Evolutionary conservation across 2,329 filamentous ascomycete species (phyloP), one percentile per base, ranked within the genome.

Genomic region (Phaeophleospora eucalypticola): DNA sequence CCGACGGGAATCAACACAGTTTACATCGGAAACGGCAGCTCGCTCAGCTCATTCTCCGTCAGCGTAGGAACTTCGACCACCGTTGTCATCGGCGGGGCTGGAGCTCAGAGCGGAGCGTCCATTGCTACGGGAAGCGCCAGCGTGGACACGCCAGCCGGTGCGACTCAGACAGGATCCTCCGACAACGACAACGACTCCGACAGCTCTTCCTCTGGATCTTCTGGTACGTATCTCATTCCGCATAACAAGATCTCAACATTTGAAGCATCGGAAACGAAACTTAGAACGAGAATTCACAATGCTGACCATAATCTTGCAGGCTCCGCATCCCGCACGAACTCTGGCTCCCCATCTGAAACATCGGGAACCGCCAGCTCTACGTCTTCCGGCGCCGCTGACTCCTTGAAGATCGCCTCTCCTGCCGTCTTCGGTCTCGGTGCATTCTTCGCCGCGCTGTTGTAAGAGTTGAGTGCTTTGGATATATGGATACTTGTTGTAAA

Each of bases 381-480:
- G 19, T 56, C 51, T 21, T 55, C 55, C 29, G 57, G 50, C 19
- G 59, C 59, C 3, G 59, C 60, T 14, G 61, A 53, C 32, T 49
- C 52, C 29, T 46, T 65, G 34, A 60, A 65, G 53, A 42, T 61
- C 33, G 66, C 60, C 14, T 63, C 61, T 29, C 63, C 57, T 32
- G 64, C 62, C 39, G 54, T 68, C 16, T 42, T 67, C 15, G 65
- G 64, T 46, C 63, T 68, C 34, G 65, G 65, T 45, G 66, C 61
- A n/a, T 54, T 68, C 50, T 56, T 67, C 48, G 65, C 61, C 45
- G 61, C 61, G 40, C 62, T 68, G 44, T 51, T 68, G 61, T 68
- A 66, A 48, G 33, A 47, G 35, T 40, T 20, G 18, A 33, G 4
- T 27, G 38, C 18, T 24, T 36, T 17, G 18, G 17, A 10, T 21